These are phyloP conservation scores for Tremella yokohamensis DNA, from an alignment of 768 basidiomycete genomes.

Conservation along the genomic window DNA sequence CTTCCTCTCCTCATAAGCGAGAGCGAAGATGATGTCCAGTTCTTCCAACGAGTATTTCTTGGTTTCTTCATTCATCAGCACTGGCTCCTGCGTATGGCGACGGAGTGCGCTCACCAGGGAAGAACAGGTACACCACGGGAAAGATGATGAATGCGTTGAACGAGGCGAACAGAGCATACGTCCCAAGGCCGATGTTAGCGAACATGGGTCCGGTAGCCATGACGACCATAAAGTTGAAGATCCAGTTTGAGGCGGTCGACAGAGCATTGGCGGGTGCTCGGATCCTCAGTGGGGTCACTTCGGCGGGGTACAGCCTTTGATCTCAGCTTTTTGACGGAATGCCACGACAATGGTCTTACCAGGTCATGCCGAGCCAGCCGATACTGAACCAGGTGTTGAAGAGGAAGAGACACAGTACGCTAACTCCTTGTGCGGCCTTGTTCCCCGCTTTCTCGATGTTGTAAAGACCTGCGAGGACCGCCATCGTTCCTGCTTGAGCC, in stretches of 20 bases:
- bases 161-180: constrained; percentile 33
- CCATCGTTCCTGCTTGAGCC: constrained; percentile 56
- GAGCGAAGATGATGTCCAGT: constrained; percentile 37
- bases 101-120: constrained; percentile 8
- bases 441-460: constrained; percentile 53
- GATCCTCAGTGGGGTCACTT: constrained; percentile 63
- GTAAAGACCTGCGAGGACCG: constrained; percentile 61
- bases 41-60: constrained; percentile 1
- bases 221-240: constrained; percentile 30
- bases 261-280: constrained; percentile 65
- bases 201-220: constrained; percentile 30
- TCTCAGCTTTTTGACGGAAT: background rate
- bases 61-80: background rate
- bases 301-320: constrained; percentile 62
- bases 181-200: constrained; percentile 26
- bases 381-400: constrained; percentile 70
- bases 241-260: constrained; percentile 57
- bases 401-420: constrained; percentile 62
- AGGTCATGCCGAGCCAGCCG: constrained; percentile 70
- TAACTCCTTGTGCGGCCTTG: constrained; percentile 56
- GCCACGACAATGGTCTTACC: constrained; percentile 32
- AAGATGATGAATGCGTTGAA: constrained; percentile 30
- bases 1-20: constrained; percentile 21
- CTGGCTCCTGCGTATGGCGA: too few species aligned
- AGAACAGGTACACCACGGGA: constrained; percentile 26